A percentile compares a stretch with the other conserved stretches of the same genome.
Evolutionary conservation across 805 yeast genomes (phyloP).

Genomic region (Ogataea nonfermentans): DNA sequence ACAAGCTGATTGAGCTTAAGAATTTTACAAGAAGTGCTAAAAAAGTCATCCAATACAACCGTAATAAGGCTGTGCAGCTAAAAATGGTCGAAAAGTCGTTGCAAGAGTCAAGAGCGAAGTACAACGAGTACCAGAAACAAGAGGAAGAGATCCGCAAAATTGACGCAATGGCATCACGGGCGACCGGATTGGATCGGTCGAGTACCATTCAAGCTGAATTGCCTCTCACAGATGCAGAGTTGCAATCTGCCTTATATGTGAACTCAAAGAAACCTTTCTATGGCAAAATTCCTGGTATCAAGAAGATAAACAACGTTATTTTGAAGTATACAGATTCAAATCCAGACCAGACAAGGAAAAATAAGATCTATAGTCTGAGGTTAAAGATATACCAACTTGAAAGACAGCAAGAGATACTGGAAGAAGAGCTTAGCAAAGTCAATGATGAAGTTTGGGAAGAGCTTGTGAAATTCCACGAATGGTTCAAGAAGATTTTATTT

Average conservation of each 20-base stretch:
- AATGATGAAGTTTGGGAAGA: constrained; percentile 26
- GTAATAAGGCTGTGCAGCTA: constrained; percentile 34
- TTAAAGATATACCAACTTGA: constrained; percentile 32
- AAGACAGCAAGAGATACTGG: constrained; percentile 29
- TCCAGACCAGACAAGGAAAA: constrained; percentile 35
- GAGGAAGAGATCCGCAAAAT: constrained; percentile 33
- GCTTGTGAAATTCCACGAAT: constrained; percentile 30
- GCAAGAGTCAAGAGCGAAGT: constrained; percentile 24
- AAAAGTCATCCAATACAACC: constrained; percentile 34
- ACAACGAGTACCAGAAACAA: constrained; percentile 28
- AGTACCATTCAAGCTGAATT: constrained; percentile 19
- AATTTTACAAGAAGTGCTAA: constrained; percentile 32
- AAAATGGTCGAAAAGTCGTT: constrained; percentile 30
- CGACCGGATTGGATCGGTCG: constrained; percentile 19
- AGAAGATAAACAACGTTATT: constrained; percentile 34
- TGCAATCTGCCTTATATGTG: constrained; percentile 31
- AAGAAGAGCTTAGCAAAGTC: constrained; percentile 27
- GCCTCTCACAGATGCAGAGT: constrained; percentile 34
- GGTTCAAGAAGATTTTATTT: constrained; percentile 31
- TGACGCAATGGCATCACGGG: constrained; percentile 30
- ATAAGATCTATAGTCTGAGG: constrained; percentile 30
- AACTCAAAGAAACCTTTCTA: constrained; percentile 29
- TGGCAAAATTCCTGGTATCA: constrained; percentile 37
- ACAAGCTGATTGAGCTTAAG: constrained; percentile 35
- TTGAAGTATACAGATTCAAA: constrained; percentile 35